Base-by-base conservation (phyloP, 176 grass and related monocot genomes). In the Oryza officinalis region DNA sequence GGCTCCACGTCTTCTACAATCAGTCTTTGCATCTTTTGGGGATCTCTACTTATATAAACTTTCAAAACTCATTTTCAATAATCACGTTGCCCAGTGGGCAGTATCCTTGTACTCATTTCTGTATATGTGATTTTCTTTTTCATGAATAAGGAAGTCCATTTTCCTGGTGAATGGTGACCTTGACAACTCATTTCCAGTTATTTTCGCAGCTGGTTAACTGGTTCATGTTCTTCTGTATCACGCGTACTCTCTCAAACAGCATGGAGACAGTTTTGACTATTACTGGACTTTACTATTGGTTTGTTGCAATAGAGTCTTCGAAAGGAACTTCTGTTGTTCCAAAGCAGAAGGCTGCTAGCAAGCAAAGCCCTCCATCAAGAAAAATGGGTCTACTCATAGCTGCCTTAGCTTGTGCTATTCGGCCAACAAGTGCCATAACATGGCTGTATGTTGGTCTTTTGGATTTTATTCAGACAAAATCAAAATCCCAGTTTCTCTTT, bases 191-290 rank as follows among this genome's bases (percentile, higher is more conserved):
- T 70, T 44, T 87, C 20, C 70, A 98, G 96, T 65, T 98, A 43
- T 94, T 95, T 79, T 95, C 85, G 8, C 96, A 95, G 72, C 67
- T 94, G 80, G 81, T 88, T 61, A 98, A 95, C 85, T 98, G 96
- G 96, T 98, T 98, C 78, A 93, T 84, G 85, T 94, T 98, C 71
- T 98, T 95, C 80, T 98, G 91, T 27, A 95, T 98, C 67, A 90
- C 89, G 0, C 83, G 96, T 33, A 95, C 96, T 77, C 83, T 98
- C 37, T 98, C 91, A 75, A 98, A 95, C 66, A 94, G 93, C 85
- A 83, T 98, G 87, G 93, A 98, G 80, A 95, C 96, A 10, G 85
- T 95, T 46, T 84, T 98, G 72, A 98, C 96, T 35, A 25, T 91
- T 30, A 77, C 85, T 75, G 93, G 96, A 69, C 79, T 98, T 44